phyloP scores from a whole-genome alignment of 1,284 basidiomycete species.

The Ceratobasidium sp. region DNA sequence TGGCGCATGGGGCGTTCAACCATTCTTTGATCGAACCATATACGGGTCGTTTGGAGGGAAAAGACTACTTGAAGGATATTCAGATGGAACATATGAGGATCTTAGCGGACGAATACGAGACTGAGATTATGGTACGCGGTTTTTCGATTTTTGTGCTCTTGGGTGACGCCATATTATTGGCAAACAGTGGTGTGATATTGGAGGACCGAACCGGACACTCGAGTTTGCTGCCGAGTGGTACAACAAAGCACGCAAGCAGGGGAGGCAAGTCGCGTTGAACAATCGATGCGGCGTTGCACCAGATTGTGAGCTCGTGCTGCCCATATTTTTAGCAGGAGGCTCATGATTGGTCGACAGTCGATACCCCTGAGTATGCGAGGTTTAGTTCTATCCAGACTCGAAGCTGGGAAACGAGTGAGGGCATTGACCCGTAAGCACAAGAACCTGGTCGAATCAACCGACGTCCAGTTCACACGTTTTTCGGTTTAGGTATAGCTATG shows the following conservation, averaged over 20 bases:
- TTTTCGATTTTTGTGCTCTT: background rate
- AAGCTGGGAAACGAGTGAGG: conserved; percentile 64
- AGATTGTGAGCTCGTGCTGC: conserved; percentile 24
- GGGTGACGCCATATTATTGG: conserved; percentile 9
- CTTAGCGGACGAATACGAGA: conserved; percentile 59
- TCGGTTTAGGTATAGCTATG: conserved; percentile 43
- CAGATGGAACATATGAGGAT: conserved; percentile 64
- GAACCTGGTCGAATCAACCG: background rate
- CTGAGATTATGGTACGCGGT: conserved; percentile 60
- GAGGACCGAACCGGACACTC: conserved; percentile 58
- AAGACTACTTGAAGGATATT: conserved; percentile 61
- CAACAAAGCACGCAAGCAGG: conserved; percentile 56
- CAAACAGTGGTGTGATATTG: conserved; percentile 54
- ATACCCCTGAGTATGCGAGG: conserved; percentile 63
- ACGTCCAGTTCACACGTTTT: too few relatives aligned
- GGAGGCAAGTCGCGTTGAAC: conserved; percentile 63
- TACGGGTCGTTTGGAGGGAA: conserved; percentile 59
- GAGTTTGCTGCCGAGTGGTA: conserved; percentile 62
- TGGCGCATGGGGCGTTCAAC: conserved; percentile 61
- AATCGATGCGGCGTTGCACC: conserved; percentile 53
- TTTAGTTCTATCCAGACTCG: conserved; percentile 59
- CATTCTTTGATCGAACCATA: conserved; percentile 59
- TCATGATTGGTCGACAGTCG: conserved; percentile 46
- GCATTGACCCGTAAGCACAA: conserved; percentile 45
- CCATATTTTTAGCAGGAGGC: background rate